These are phyloP conservation scores for Hirschfeldia incana DNA, from an alignment of 345 rosid genomes.

Conservation along the genomic window DNA sequence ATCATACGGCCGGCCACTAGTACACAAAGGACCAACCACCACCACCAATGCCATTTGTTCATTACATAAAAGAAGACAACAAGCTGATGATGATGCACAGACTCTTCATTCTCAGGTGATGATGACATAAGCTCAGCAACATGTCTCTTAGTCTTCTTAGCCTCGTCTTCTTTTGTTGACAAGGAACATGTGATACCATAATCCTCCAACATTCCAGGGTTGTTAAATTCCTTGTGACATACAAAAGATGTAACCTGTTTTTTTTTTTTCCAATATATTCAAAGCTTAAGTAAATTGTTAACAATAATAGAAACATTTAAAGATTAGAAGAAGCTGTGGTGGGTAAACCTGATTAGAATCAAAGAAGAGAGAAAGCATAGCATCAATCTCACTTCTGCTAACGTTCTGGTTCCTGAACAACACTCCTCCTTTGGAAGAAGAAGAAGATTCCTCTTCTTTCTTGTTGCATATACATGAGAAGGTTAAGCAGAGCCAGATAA, in stretches of 20 bases:
- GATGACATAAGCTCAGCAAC: background rate
- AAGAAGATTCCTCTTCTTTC: background rate
- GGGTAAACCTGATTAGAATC: slow-evolving; percentile 63
- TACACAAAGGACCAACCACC: background rate
- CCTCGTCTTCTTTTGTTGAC: background rate
- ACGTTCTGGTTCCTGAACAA: slow-evolving; percentile 58
- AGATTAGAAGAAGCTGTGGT: background rate
- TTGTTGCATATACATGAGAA: background rate
- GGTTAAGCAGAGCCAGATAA: background rate
- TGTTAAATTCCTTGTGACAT: slow-evolving; percentile 1
- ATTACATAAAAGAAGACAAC: background rate
- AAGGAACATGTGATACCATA: slow-evolving; percentile 11
- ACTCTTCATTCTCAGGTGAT: slow-evolving; percentile 11
- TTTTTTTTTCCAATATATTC: background rate
- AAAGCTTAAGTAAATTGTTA: background rate
- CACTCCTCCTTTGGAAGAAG: slow-evolving; percentile 47
- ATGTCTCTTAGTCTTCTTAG: background rate
- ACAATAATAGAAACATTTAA: background rate
- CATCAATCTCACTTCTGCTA: slow-evolving; percentile 62
- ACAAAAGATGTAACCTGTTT: slow-evolving; percentile 12
- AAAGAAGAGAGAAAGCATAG: slow-evolving; percentile 58
- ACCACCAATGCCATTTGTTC: background rate
- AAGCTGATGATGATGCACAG: background rate
- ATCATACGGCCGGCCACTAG: background rate
- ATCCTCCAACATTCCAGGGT: background rate